Evolutionary conservation across 306 rosid species (phyloP).

Genomic region (Sicyos baderoa): DNA sequence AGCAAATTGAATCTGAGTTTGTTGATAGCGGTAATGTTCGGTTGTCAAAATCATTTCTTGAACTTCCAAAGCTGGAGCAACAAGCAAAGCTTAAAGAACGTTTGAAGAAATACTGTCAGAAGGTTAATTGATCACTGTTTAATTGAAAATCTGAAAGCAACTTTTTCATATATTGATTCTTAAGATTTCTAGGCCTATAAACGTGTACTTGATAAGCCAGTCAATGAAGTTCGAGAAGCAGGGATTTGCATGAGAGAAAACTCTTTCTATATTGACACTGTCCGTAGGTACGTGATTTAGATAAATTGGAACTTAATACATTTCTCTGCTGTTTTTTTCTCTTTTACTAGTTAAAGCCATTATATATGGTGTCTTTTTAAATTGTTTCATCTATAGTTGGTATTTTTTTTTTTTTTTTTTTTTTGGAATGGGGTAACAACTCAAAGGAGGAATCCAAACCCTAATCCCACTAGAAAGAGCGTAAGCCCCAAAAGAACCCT

Average conservation of each 20-base stretch:
- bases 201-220: constrained; percentile 86
- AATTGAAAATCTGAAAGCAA: constrained; percentile 26
- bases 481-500: no score
- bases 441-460: background rate
- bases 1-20: constrained; percentile 88
- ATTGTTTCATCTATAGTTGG: background rate
- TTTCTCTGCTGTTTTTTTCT: background rate
- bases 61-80: constrained; percentile 82
- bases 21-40: constrained; percentile 47
- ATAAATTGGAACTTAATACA: background rate
- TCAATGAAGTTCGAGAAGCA: constrained; percentile 86
- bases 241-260: constrained; percentile 99
- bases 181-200: constrained; percentile 62
- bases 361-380: background rate
- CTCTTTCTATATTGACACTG: constrained; percentile 95
- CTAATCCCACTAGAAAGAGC: no score
- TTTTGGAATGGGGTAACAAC: background rate
- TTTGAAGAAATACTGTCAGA: constrained; percentile 88
- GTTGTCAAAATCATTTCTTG: constrained; percentile 71
- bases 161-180: constrained; percentile 26
- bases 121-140: constrained; percentile 41
- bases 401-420: constrained; percentile 6
- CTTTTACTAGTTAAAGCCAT: background rate
- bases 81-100: constrained; percentile 80
- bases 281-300: constrained; percentile 68